Percentiles rank a stretch among this genome's conserved stretches.
Conservation (phyloP, 768 basidiomycete genomes). For the Leccinum ochraceum region DNA sequence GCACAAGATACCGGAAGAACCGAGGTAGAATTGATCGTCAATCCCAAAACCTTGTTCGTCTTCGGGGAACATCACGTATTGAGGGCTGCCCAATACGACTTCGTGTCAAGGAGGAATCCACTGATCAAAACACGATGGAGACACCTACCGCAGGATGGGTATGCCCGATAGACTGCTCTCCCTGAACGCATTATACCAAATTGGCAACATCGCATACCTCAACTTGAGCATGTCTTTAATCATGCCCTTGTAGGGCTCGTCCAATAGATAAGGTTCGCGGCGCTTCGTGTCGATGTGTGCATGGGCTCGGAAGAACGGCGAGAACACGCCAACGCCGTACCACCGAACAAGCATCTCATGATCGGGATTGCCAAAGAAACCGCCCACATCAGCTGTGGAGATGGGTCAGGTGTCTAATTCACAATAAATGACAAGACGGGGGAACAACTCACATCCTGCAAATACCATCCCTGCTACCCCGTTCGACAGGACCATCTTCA, state of each 20-base stretch:
- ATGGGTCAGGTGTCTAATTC: slow-evolving; percentile 3
- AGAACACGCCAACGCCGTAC: slow-evolving; percentile 95
- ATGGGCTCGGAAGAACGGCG: slow-evolving; percentile 98
- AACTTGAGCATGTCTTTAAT: slow-evolving; percentile 77
- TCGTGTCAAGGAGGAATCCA: background rate
- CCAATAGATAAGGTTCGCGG: slow-evolving; percentile 90
- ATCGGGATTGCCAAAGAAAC: slow-evolving; percentile 97
- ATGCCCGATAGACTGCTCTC: slow-evolving; percentile 81
- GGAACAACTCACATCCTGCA: slow-evolving; percentile 69
- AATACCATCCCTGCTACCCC: slow-evolving; percentile 91
- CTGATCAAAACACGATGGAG: background rate
- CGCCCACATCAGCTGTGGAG: slow-evolving; percentile 88
- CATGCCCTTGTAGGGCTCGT: slow-evolving; percentile 86
- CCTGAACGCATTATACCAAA: slow-evolving; percentile 98
- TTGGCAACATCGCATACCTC: slow-evolving; percentile 82
- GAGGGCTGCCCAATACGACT: slow-evolving; percentile 61
- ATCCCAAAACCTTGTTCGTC: slow-evolving; percentile 83
- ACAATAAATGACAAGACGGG: slow-evolving; percentile 1
- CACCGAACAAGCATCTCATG: slow-evolving; percentile 94
- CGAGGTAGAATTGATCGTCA: slow-evolving; percentile 95
- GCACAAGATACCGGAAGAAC: slow-evolving; percentile 83
- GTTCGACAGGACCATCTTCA: slow-evolving; percentile 91
- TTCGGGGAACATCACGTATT: slow-evolving; percentile 91
- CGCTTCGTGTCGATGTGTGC: slow-evolving; percentile 98
- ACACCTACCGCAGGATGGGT: slow-evolving; percentile 75